These are phyloP conservation scores for Talaromyces sp. DNA, from an alignment of 2,329 filamentous ascomycete species.

Conservation along the genomic window DNA sequence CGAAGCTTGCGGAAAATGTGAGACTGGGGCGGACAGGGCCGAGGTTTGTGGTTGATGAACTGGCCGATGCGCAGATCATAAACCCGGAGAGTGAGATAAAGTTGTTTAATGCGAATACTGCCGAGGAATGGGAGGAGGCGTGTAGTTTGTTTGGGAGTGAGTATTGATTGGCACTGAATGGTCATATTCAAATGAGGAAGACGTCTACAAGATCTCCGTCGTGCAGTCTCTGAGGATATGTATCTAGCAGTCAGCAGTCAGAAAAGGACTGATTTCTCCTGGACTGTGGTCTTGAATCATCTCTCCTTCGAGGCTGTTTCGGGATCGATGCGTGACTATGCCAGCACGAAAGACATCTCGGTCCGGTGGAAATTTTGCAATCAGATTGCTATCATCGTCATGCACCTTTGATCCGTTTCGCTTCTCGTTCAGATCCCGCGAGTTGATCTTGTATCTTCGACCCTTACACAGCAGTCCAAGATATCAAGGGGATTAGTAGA, in stretches of 20 bases:
- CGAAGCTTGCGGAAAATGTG: constrained; percentile 19
- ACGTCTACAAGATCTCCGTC: constrained; percentile 17
- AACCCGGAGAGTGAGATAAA: constrained; percentile 13
- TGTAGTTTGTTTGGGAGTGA: constrained; percentile 21
- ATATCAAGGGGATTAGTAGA: constrained; percentile 2
- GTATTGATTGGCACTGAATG: no score
- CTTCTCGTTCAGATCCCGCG: neutral
- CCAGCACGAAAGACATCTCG: constrained; percentile 14
- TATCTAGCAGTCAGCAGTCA: constrained; percentile 23
- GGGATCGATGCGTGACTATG: neutral
- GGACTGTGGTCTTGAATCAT: constrained; percentile 21
- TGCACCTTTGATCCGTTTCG: neutral
- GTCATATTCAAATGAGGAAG: constrained; percentile 5
- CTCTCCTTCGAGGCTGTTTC: constrained; percentile 7
- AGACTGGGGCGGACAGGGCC: constrained; percentile 16
- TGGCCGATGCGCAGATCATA: constrained; percentile 16
- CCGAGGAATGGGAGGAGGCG: constrained; percentile 40
- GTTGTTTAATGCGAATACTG: constrained; percentile 23
- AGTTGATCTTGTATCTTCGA: constrained; percentile 19
- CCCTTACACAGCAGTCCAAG: constrained; percentile 19
- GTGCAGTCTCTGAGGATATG: constrained; percentile 19
- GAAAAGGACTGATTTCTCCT: constrained; percentile 22
- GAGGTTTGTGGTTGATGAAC: constrained; percentile 17
- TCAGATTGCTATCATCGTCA: neutral
- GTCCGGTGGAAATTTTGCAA: neutral